Evolutionary conservation across 495 filamentous ascomycete species (phyloP).

Genomic region (Neurospora sp.): DNA sequence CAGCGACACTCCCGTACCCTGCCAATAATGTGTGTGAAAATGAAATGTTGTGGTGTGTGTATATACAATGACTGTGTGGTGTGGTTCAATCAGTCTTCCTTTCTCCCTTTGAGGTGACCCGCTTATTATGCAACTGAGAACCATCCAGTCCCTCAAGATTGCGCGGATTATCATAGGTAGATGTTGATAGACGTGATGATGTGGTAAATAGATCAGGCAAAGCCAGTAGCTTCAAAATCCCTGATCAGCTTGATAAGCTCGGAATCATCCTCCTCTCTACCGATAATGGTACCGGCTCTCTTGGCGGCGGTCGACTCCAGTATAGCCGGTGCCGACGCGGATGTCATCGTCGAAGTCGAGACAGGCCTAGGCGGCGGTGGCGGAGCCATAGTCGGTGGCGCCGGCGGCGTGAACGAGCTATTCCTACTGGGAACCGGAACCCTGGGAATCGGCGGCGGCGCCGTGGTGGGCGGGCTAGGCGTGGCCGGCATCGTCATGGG

Average conservation of each 20-base stretch:
- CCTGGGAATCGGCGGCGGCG: neutral
- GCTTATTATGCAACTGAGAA: neutral
- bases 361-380: neutral
- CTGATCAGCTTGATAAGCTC: neutral
- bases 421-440: neutral
- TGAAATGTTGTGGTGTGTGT: neutral
- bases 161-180: neutral
- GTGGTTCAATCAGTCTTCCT: neutral
- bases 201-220: neutral
- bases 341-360: neutral
- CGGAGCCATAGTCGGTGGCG: neutral
- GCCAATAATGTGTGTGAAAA: too few relatives aligned
- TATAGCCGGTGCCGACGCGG: neutral
- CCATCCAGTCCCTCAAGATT: neutral
- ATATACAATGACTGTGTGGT: neutral
- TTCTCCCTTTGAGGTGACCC: neutral
- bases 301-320: neutral
- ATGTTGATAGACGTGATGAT: neutral
- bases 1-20: too few relatives aligned
- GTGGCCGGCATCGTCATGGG: neutral
- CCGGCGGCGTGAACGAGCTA: neutral
- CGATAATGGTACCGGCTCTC: neutral
- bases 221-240: neutral
- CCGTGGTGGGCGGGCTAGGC: neutral
- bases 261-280: neutral